Percentiles rank a stretch among this genome's conserved stretches.
Conservation (phyloP, 2,329 filamentous ascomycete species). For the Sarocladium brachiariae region DNA sequence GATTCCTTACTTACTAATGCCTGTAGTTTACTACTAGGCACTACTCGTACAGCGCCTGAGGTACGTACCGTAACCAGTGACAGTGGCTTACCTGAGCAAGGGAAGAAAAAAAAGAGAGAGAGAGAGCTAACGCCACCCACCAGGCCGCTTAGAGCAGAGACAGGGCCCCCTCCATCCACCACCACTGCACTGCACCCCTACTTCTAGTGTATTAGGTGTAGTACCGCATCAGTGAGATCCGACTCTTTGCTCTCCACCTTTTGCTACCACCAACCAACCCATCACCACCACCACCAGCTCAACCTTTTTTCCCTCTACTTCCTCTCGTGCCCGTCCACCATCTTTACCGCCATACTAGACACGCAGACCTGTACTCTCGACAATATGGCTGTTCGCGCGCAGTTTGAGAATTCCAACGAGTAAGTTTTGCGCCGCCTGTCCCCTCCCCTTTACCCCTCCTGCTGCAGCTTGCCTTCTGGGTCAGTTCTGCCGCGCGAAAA, state of each 20-base stretch:
- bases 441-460: neutral
- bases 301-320: neutral
- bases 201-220: too few relatives aligned
- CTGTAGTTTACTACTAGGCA: too few relatives aligned
- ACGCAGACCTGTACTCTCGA: conserved; percentile 11
- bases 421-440: conserved; percentile 35
- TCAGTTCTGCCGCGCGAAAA: conserved; percentile 16
- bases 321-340: neutral
- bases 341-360: conserved; percentile 8
- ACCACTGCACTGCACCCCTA: neutral
- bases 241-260: too few relatives aligned
- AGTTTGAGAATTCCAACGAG: conserved; percentile 91
- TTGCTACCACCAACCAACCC: neutral
- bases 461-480: neutral
- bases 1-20: too few relatives aligned
- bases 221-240: too few relatives aligned
- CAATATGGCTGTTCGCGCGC: conserved; percentile 61
- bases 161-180: neutral
- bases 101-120: neutral
- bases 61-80: too few relatives aligned
- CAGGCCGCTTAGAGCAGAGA: too few relatives aligned
- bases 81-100: conserved; percentile 2
- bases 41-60: too few relatives aligned
- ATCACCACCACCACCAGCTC: neutral
- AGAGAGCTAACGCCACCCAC: neutral